Percentiles rank a stretch among this genome's conserved stretches.
These are phyloP conservation scores for Cladosporium sp. DNA, from an alignment of 2,329 filamentous ascomycete genomes.

Conservation along the genomic window DNA sequence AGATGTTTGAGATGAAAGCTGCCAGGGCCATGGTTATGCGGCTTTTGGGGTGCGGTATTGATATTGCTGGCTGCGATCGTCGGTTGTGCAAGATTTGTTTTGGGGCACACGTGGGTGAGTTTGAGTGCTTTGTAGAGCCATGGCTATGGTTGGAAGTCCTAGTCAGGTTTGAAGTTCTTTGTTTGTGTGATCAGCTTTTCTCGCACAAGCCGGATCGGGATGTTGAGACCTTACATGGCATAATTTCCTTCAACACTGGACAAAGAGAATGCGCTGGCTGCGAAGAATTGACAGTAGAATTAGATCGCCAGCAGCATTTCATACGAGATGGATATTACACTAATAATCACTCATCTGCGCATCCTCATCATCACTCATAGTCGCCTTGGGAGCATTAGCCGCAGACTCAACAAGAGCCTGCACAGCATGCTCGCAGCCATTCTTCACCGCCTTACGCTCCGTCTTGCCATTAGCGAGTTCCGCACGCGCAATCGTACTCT, in stretches of 20 bases:
- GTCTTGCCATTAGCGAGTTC: slow-evolving; percentile 52
- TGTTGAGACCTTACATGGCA: neutral
- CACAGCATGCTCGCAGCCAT: slow-evolving; percentile 40
- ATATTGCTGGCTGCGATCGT: neutral
- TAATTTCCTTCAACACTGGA: neutral
- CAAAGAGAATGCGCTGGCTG: neutral
- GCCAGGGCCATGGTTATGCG: neutral
- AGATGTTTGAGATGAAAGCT: slow-evolving; percentile 8
- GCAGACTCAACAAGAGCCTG: slow-evolving; percentile 21
- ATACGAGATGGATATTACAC: neutral
- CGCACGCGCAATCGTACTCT: slow-evolving; percentile 71
- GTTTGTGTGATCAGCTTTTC: neutral
- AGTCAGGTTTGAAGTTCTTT: neutral
- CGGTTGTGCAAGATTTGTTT: neutral
- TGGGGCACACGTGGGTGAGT: neutral
- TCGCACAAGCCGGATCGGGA: neutral
- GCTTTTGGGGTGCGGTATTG: neutral
- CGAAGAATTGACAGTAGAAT: neutral
- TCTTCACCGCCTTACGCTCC: slow-evolving; percentile 55
- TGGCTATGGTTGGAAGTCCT: neutral
- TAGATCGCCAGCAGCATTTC: neutral
- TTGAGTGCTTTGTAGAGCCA: neutral
- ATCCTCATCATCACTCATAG: slow-evolving; percentile 19
- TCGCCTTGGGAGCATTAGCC: slow-evolving; percentile 1
- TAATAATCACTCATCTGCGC: slow-evolving; percentile 21